phyloP scores from a whole-genome alignment of 441 rosid species.

The Croton laevigatus region DNA sequence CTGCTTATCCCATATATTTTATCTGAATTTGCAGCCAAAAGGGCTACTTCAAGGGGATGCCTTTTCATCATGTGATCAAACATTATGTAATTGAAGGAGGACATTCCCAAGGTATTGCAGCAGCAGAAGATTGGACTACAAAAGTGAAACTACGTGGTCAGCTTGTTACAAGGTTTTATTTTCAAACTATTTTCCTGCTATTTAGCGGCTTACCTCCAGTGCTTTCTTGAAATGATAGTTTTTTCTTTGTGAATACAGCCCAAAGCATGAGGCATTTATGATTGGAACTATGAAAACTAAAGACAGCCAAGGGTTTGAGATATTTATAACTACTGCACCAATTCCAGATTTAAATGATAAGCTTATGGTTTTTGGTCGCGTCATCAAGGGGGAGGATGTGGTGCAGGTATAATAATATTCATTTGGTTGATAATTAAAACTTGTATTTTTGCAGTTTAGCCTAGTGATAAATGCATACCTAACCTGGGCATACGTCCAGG shows the following conservation, averaged over 20 bases:
- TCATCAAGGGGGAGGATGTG: constrained; percentile 80
- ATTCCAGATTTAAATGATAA: constrained; percentile 76
- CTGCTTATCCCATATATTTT: background rate
- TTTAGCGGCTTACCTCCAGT: constrained; percentile 1
- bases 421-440: background rate
- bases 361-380: constrained; percentile 72
- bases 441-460: background rate
- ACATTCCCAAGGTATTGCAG: constrained; percentile 44
- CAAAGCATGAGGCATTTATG: constrained; percentile 87
- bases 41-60: constrained; percentile 75
- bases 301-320: constrained; percentile 59
- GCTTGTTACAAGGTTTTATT: constrained; percentile 54
- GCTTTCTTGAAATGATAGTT: constrained; percentile 2
- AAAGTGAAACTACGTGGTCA: constrained; percentile 63
- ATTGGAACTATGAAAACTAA: constrained; percentile 68
- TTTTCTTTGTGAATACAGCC: constrained; percentile 36
- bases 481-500: no score
- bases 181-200: background rate
- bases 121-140: constrained; percentile 74
- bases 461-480: no score
- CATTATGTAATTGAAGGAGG: constrained; percentile 87
- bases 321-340: constrained; percentile 85
- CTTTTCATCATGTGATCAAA: constrained; percentile 72
- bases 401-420: constrained; percentile 59
- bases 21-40: constrained; percentile 58